Conservation (phyloP, 2,329 filamentous ascomycete species). For the Phyllosticta capitalensis region DNA sequence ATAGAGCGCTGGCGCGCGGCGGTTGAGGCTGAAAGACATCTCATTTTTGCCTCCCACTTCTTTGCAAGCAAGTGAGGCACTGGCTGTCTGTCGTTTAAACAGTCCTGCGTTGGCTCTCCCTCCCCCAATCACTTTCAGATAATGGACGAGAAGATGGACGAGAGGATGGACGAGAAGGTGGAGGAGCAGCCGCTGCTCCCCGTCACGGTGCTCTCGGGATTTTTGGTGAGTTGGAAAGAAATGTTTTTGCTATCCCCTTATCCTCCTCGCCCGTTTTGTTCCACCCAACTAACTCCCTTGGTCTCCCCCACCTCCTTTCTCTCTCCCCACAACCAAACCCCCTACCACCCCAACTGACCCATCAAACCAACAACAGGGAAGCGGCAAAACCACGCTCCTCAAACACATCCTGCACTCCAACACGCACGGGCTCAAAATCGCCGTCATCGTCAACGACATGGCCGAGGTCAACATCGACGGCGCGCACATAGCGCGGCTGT, state of each 20-base stretch:
- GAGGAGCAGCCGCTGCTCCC: slow-evolving; percentile 35
- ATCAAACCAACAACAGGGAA: slow-evolving; percentile 37
- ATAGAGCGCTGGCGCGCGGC: no score
- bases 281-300: not conserved
- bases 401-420: slow-evolving; percentile 56
- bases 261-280: not conserved
- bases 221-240: slow-evolving; percentile 45
- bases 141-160: not conserved
- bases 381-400: slow-evolving; percentile 62
- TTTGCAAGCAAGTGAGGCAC: no score
- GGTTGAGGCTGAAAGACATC: no score
- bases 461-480: slow-evolving; percentile 53
- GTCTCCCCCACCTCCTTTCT: not conserved
- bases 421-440: slow-evolving; percentile 58
- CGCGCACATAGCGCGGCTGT: slow-evolving; percentile 47
- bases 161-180: not conserved
- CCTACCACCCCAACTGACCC: not conserved
- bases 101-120: no score
- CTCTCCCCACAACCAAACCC: not conserved
- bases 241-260: no score
- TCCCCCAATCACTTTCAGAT: not conserved
- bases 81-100: no score
- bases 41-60: no score
- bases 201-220: slow-evolving; percentile 52
- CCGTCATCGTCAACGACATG: slow-evolving; percentile 67